These are phyloP conservation scores for Plasmodium adleri DNA, from an alignment of 169 alveolate species.

Conservation along the genomic window DNA sequence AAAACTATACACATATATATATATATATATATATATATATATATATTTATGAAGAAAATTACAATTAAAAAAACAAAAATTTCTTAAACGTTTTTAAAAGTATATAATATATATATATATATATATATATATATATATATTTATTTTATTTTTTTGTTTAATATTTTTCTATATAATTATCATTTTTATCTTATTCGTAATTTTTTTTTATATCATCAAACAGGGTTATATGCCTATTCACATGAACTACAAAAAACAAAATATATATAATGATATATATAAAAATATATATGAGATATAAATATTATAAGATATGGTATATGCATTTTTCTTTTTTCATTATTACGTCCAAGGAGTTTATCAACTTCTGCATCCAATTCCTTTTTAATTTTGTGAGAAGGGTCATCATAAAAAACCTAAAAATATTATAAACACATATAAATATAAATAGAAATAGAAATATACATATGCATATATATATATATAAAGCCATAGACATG, in stretches of 20 bases:
- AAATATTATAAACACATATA: conserved; percentile 2
- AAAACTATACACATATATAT: neutral
- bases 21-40: neutral
- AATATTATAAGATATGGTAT: neutral
- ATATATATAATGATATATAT: neutral
- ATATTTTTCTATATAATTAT: neutral
- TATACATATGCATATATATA: neutral
- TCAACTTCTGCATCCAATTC: conserved; percentile 16
- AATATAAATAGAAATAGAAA: neutral
- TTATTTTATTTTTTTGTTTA: neutral
- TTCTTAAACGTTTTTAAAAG: too few species aligned
- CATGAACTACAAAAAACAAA: conserved; percentile 21
- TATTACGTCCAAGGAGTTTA: conserved; percentile 48
- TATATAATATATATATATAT: neutral
- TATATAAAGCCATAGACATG: neutral
- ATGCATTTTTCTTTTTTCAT: neutral
- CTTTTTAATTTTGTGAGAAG: neutral
- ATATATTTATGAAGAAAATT: neutral
- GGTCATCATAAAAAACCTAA: conserved; percentile 6
- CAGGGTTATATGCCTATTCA: conserved; percentile 17
- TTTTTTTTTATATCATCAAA: conserved; percentile 46
- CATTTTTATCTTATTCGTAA: neutral
- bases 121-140: neutral
- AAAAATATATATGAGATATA: neutral
- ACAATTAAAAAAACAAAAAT: too few species aligned